phyloP scores from a whole-genome alignment of 306 rosid species.

The Vicia villosa region DNA sequence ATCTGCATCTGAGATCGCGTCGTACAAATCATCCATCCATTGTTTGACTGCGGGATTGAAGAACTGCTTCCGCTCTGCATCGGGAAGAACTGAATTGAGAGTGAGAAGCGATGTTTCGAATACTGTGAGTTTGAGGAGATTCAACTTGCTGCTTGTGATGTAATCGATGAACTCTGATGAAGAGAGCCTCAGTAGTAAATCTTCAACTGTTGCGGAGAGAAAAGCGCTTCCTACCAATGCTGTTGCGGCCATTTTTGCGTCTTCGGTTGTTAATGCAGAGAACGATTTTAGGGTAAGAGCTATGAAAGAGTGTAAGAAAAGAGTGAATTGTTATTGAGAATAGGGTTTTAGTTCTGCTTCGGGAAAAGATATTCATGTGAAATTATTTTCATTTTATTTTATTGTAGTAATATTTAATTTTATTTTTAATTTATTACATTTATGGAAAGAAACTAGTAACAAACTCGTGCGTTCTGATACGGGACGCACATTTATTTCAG shows the following conservation, averaged over 20 bases:
- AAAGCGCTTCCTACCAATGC: constrained; percentile 5
- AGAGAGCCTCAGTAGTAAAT: not conserved
- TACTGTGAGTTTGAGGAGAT: not conserved
- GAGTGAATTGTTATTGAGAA: not conserved
- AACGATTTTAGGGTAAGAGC: not conserved
- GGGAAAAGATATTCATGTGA: too few species aligned
- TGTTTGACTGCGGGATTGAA: not conserved
- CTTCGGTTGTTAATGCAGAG: not conserved
- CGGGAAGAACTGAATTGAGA: not conserved
- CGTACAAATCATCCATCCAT: constrained; percentile 23
- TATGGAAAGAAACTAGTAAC: too few species aligned
- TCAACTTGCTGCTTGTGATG: not conserved
- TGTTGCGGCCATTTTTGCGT: not conserved
- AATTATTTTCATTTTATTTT: too few species aligned
- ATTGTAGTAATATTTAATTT: too few species aligned
- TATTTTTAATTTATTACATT: too few species aligned
- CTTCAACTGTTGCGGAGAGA: not conserved
- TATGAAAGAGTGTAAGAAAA: not conserved
- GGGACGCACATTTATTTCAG: too few species aligned
- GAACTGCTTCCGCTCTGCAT: constrained; percentile 5
- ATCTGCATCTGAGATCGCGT: not conserved
- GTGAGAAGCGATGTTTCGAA: not conserved
- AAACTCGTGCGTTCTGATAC: too few species aligned
- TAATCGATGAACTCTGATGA: not conserved
- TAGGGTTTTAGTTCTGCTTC: too few species aligned